Base-by-base conservation (phyloP, 2,329 filamentous ascomycete genomes). In the Chlorencoelia australis region DNA sequence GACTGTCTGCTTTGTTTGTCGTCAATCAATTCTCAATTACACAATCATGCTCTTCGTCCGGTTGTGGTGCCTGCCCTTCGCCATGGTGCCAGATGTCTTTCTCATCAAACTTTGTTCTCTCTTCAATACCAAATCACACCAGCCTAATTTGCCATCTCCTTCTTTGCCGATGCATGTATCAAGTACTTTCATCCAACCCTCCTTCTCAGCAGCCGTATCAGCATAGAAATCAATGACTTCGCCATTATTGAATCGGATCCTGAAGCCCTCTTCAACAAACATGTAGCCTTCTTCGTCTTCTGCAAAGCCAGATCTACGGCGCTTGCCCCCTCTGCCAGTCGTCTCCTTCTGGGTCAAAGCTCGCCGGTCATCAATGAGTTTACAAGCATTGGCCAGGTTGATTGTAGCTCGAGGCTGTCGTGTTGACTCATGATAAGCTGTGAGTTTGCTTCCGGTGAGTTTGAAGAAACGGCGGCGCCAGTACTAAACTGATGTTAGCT, bases 241-340 rank as follows among this genome's bases (percentile, higher is more conserved):
- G 43, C 91, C 91, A 54, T 98, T 98, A 58, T 85, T 93, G 63
- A 98, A 98, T 40, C 89, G 86, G 58, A 98, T 94, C 26, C 91
- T 85, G 79, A 98, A 98, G 3, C 91, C 91, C 59, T 98, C 91
- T 60, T 98, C 91, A 35, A 98, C 89, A 59, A 98, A 98, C 83
- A 95, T 94, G 67, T 98, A 98, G 27, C 91, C 91, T 58, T 98
- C 91, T 62, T 98, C 91, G 48, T 98, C 91, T 60, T 96, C 91
- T 2, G 89, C 88, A 59, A 98, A 98, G 8, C 85, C 91, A 21
- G 88, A 95, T 59, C 93, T 87, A 38, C 91, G 82, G 28, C 91
- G 82, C 49, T 77, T 79, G 38, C 86, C 84, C 45, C 73, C 74
- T 56, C 79, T 83, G 39, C 80, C 82, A 10, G 72, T 78, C 1